phyloP scores from a whole-genome alignment of 768 basidiomycete genomes.

The Suillus plorans region DNA sequence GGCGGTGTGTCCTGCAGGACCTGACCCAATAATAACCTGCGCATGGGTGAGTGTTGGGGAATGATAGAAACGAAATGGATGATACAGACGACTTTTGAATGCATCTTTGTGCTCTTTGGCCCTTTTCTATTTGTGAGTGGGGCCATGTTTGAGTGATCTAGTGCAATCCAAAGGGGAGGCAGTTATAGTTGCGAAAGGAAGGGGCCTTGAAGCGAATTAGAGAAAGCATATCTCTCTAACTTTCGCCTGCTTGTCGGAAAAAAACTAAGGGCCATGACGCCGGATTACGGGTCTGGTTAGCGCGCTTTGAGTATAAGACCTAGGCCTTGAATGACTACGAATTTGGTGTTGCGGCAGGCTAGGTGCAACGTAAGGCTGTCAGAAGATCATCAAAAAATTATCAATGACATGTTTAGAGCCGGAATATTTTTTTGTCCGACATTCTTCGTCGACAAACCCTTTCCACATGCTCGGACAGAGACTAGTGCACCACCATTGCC shows the following conservation, averaged over 20 bases:
- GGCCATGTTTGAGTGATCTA: constrained; percentile 43
- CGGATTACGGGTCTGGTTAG: too few relatives aligned
- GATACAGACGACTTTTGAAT: constrained; percentile 67
- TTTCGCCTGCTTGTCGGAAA: neutral
- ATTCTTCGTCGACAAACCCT: neutral
- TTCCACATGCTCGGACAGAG: neutral
- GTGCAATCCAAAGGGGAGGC: constrained; percentile 15
- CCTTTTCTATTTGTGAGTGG: constrained; percentile 42
- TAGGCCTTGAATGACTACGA: too few relatives aligned
- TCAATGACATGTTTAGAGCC: too few relatives aligned
- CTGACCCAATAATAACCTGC: constrained; percentile 90
- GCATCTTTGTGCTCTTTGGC: constrained; percentile 65
- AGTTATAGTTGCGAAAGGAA: constrained; percentile 25
- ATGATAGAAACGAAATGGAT: neutral
- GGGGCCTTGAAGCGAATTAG: constrained; percentile 24
- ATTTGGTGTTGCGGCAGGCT: too few relatives aligned
- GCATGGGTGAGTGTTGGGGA: neutral
- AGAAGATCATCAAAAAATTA: too few relatives aligned
- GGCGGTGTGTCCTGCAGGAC: constrained; percentile 94
- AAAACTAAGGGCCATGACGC: too few relatives aligned
- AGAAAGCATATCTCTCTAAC: constrained; percentile 15
- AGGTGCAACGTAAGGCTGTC: too few relatives aligned
- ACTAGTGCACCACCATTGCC: neutral
- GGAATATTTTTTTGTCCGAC: too few relatives aligned
- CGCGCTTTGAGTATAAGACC: too few relatives aligned